Conservation (phyloP, 805 yeast species). For the Lipomyces japonicus region DNA sequence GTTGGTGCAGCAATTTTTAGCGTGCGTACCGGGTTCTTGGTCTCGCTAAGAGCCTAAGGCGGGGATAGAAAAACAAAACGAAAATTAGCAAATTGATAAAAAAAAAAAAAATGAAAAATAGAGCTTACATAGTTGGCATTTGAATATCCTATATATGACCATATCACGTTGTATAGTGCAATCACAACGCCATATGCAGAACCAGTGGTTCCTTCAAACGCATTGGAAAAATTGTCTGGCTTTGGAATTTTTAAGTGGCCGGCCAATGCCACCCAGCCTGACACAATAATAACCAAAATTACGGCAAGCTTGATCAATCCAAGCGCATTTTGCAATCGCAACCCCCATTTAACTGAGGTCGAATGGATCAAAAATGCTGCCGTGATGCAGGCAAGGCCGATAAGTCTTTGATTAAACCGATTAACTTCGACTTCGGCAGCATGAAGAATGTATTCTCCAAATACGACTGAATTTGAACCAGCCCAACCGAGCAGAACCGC, state of each 20-base stretch:
- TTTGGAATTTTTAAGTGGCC: slow-evolving; percentile 56
- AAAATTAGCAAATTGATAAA: background rate
- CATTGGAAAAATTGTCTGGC: slow-evolving; percentile 57
- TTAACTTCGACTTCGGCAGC: slow-evolving; percentile 69
- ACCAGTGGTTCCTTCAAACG: slow-evolving; percentile 51
- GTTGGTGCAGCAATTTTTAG: slow-evolving; percentile 71
- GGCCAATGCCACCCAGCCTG: slow-evolving; percentile 81
- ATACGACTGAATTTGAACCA: slow-evolving; percentile 74
- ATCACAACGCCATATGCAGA: slow-evolving; percentile 44
- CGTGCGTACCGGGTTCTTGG: slow-evolving; percentile 66
- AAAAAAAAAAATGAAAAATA: background rate
- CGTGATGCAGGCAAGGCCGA: slow-evolving; percentile 70
- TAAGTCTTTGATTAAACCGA: slow-evolving; percentile 72
- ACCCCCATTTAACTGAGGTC: slow-evolving; percentile 59
- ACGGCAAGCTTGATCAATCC: slow-evolving; percentile 74
- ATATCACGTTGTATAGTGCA: slow-evolving; percentile 53
- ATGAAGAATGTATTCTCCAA: slow-evolving; percentile 69
- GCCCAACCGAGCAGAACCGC: slow-evolving; percentile 81
- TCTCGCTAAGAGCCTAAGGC: slow-evolving; percentile 57
- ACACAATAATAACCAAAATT: slow-evolving; percentile 62
- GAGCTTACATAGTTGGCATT: slow-evolving; percentile 64
- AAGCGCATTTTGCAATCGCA: slow-evolving; percentile 33
- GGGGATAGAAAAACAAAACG: too few relatives aligned
- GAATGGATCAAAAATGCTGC: slow-evolving; percentile 66
- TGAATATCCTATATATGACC: slow-evolving; percentile 82